Evolutionary conservation across 345 rosid genomes (phyloP), one percentile per base, ranked within the genome.

Genomic region (Eucalyptus cloeziana): DNA sequence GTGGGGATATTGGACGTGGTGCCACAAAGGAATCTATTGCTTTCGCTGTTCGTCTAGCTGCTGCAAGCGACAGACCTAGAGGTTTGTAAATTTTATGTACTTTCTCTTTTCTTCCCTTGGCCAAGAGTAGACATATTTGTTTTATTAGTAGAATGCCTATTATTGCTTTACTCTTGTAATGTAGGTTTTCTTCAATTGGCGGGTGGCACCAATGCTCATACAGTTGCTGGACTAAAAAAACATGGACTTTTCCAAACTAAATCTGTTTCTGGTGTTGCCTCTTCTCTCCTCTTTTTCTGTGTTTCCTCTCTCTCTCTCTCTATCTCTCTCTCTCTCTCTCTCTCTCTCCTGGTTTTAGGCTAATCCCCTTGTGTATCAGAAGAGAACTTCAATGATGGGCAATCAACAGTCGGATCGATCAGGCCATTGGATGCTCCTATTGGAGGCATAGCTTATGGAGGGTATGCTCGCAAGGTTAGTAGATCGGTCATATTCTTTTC

Each of bases 1-100:
- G 95, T 86, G 96, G 96, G 58, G 96, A 94, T 85, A 95, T 95
- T 13, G 96, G 96, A 60, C 93, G 92, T 79, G 96, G 96, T 86
- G 93, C 96, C 88, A 94, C 96, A 52, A 91, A 92, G 87, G 94
- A 92, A 90, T 91, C 94, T 10, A 91, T 95, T 76, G 92, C 94
- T 47, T 94, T 95, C 1, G 94, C 96, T 80, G 93, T 88, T 87
- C 90, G 62, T 49, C 89, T 93, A 87, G 93, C 94, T 86, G 90
- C 94, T 89, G 92, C 93, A 24, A 90, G 87, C 86, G 91, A 93
- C 81, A 93, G 92, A 86, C 95, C 96, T 62, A 93, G 17, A 14
- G 96, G 96, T 95, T 60, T 58, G 88, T 60, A 79, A 49, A 40
- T 21, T n/a, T 10, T 49, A 67, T 76, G 83, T 37, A 37, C 83